Evolutionary conservation across 106 monocot genomes (phyloP).

Genomic region (Vanilla planifolia): DNA sequence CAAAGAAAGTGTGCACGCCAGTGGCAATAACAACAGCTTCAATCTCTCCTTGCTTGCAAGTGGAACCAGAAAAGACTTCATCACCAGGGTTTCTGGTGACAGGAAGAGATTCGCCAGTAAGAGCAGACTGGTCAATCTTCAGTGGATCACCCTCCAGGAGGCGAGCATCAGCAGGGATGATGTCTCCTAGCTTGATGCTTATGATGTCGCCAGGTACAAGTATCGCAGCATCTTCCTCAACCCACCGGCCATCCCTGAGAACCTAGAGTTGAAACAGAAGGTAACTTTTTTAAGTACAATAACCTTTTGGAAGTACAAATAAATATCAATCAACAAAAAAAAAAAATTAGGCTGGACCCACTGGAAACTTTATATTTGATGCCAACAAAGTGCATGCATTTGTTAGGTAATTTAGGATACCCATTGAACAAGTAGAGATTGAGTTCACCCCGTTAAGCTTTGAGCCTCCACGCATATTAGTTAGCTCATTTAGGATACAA

Average conservation of each 20-base stretch:
- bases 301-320: no score
- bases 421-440: no score
- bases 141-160: conserved; percentile 92
- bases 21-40: conserved; percentile 98
- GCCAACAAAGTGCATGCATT: no score
- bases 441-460: no score
- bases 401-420: no score
- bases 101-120: conserved; percentile 93
- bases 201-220: conserved; percentile 93
- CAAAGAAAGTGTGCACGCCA: conserved; percentile 98
- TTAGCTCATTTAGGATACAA: no score
- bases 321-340: no score
- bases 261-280: no score
- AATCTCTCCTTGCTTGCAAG: conserved; percentile 97
- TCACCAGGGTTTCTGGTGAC: conserved; percentile 83
- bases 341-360: no score
- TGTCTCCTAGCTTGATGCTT: conserved; percentile 97
- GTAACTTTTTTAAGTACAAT: no score
- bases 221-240: conserved; percentile 83
- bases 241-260: conserved; percentile 81
- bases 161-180: conserved; percentile 95
- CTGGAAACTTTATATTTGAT: no score
- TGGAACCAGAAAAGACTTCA: conserved; percentile 94
- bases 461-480: no score
- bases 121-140: conserved; percentile 91